Percentiles rank a stretch among this genome's conserved stretches.
phyloP scores from a whole-genome alignment of 257 asterid genomes.

The Fraxinus pennsylvanica region DNA sequence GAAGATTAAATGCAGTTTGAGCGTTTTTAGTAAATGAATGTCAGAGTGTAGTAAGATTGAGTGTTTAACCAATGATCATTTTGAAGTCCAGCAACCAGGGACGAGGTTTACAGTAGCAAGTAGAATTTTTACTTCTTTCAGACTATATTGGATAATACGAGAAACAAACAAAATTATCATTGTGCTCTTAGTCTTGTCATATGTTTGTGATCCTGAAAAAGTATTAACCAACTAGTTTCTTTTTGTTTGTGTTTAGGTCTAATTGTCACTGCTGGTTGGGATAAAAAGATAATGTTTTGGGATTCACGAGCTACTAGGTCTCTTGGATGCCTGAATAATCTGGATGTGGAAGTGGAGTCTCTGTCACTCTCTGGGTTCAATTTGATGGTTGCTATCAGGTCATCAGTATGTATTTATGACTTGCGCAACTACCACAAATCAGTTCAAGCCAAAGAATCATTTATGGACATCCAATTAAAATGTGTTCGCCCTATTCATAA shows the following conservation, averaged over 20 bases:
- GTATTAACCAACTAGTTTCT: neutral
- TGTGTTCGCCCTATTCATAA: constrained; percentile 71
- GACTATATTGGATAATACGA: neutral
- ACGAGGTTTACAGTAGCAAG: constrained; percentile 2
- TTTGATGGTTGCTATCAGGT: constrained; percentile 67
- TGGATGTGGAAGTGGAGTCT: constrained; percentile 60
- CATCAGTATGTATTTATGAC: constrained; percentile 66
- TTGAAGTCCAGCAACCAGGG: constrained; percentile 11
- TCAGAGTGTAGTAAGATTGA: neutral
- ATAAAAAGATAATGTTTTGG: constrained; percentile 75
- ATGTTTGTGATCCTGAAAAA: constrained; percentile 9
- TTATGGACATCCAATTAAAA: constrained; percentile 47
- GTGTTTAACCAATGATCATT: neutral
- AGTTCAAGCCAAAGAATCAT: constrained; percentile 45
- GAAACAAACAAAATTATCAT: constrained; percentile 10
- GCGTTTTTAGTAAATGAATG: neutral
- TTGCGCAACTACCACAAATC: constrained; percentile 51
- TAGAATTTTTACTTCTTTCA: constrained; percentile 4
- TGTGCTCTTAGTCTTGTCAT: constrained; percentile 3
- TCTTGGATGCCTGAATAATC: constrained; percentile 47
- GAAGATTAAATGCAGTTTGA: too few relatives aligned
- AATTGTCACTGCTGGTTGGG: constrained; percentile 72
- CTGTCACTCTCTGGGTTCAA: constrained; percentile 62
- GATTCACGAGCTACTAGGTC: constrained; percentile 59
- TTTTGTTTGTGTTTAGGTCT: constrained; percentile 50